These are phyloP conservation scores for Pythium utonaiense DNA, from an alignment of 352 stramenopile genomes.

Conservation along the genomic window DNA sequence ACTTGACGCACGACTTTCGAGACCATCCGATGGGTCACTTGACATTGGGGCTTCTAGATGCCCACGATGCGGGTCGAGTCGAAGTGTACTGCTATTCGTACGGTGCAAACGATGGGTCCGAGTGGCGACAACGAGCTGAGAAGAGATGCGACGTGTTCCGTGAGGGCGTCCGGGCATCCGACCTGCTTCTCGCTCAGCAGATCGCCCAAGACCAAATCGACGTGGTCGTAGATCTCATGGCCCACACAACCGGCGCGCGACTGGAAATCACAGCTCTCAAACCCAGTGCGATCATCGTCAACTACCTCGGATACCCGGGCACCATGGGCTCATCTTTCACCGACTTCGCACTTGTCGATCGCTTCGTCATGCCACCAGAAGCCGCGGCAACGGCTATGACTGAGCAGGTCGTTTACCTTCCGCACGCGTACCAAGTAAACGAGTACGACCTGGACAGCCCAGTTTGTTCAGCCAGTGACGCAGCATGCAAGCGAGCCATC, in stretches of 20 bases:
- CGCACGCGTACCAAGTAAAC: constrained; percentile 91
- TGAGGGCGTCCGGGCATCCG: constrained; percentile 47
- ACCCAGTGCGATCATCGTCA: constrained; percentile 69
- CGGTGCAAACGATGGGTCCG: constrained; percentile 66
- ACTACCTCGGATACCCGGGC: constrained; percentile 90
- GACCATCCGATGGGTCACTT: constrained; percentile 93
- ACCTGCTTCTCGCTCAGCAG: constrained; percentile 47
- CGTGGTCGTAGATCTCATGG: constrained; percentile 91
- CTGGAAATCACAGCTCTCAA: constrained; percentile 55
- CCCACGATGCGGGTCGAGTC: constrained; percentile 51
- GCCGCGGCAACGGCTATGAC: constrained; percentile 42
- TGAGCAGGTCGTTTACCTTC: constrained; percentile 88
- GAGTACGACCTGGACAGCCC: constrained; percentile 49
- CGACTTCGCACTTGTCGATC: constrained; percentile 82
- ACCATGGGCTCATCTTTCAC: constrained; percentile 74
- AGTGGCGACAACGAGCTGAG: constrained; percentile 56
- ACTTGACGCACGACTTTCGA: constrained; percentile 89
- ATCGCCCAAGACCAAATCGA: constrained; percentile 68
- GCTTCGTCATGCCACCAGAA: constrained; percentile 56
- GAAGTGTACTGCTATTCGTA: constrained; percentile 79
- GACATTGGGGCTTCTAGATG: constrained; percentile 76
- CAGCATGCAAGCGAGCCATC: background rate
- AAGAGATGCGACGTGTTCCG: constrained; percentile 49
- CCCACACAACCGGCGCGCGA: constrained; percentile 82
- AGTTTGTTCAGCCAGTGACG: constrained; percentile 21